Evolutionary conservation across 768 basidiomycete species (phyloP).

Genomic region (Daedaleopsis sinensis): DNA sequence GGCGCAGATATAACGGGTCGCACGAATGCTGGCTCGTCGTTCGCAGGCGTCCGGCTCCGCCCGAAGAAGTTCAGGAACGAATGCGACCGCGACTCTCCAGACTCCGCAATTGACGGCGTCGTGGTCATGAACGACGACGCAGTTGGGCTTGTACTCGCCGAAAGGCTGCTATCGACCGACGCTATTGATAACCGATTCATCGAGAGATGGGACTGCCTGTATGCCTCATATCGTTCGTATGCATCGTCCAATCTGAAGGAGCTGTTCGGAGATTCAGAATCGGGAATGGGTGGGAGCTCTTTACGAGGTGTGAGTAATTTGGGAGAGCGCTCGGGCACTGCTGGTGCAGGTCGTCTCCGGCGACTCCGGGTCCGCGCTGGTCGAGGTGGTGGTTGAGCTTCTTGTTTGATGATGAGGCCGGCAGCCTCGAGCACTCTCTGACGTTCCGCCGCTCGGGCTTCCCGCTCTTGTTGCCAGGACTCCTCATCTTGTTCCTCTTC

Average conservation of each 20-base stretch:
- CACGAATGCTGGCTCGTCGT: constrained; percentile 44
- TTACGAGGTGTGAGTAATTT: constrained; percentile 40
- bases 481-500: constrained; percentile 39
- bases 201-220: constrained; percentile 55
- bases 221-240: constrained; percentile 88
- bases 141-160: constrained; percentile 31
- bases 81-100: constrained; percentile 41
- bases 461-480: constrained; percentile 53
- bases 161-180: constrained; percentile 49
- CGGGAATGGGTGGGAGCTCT: constrained; percentile 55
- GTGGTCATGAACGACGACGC: constrained; percentile 9
- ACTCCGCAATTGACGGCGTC: constrained; percentile 35
- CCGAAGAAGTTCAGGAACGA: constrained; percentile 68
- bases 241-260: constrained; percentile 69
- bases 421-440: constrained; percentile 87
- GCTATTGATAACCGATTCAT: constrained; percentile 64
- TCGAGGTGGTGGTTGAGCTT: constrained; percentile 52
- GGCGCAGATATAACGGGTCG: constrained; percentile 70
- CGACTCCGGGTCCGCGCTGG: constrained; percentile 37
- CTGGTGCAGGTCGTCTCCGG: constrained; percentile 54
- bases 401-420: constrained; percentile 76
- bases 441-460: constrained; percentile 72
- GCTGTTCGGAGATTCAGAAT: constrained; percentile 18
- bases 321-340: constrained; percentile 43
- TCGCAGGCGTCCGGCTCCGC: constrained; percentile 56